These are phyloP conservation scores for Solanum chacoense DNA, from an alignment of 305 asterid genomes.

Conservation along the genomic window DNA sequence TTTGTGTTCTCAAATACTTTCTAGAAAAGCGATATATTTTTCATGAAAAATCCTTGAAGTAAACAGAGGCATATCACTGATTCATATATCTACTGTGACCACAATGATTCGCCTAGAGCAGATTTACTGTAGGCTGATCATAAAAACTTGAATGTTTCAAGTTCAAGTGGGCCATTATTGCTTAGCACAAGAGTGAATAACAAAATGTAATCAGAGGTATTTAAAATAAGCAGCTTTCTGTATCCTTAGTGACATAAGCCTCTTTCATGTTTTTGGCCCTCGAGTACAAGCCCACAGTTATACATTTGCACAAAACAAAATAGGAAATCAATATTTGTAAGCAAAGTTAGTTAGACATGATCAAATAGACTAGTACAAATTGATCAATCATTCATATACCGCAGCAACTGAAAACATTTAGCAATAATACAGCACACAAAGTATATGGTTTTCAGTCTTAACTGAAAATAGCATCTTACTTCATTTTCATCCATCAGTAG, in stretches of 20 bases:
- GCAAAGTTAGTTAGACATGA: not conserved
- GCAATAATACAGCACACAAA: not conserved
- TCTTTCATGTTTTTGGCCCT: not conserved
- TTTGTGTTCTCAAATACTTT: not conserved
- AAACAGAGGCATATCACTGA: not conserved
- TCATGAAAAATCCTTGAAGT: not conserved
- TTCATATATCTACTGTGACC: not conserved
- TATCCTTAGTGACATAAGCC: not conserved
- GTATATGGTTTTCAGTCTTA: not conserved
- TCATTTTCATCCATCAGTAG: constrained; percentile 91
- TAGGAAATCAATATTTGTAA: not conserved
- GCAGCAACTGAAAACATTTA: not conserved
- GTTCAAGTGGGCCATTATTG: not conserved
- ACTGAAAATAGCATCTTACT: constrained; percentile 26
- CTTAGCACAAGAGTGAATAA: not conserved
- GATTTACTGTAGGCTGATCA: not conserved
- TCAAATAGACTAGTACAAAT: not conserved
- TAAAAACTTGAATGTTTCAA: not conserved
- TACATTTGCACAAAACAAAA: not conserved
- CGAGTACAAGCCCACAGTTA: not conserved
- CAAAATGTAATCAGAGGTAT: not conserved
- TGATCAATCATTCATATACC: not conserved
- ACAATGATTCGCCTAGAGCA: not conserved
- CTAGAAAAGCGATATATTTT: not conserved
- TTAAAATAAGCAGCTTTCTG: not conserved